Base-by-base conservation (phyloP, 495 filamentous ascomycete species). In the Beverwykella pulmonaria region DNA sequence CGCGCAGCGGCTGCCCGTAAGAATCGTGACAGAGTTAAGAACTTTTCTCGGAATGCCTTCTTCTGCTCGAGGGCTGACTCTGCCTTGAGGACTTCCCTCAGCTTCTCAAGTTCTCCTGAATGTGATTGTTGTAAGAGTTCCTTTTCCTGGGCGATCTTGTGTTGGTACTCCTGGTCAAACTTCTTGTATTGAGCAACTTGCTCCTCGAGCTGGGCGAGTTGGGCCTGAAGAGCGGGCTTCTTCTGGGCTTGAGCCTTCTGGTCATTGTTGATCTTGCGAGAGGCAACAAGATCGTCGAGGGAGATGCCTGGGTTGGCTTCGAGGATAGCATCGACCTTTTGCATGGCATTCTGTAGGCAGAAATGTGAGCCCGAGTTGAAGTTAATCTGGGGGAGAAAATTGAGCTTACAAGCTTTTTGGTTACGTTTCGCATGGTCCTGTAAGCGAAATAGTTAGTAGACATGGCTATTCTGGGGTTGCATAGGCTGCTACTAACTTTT, bases 241-340 rank as follows among this genome's bases (percentile, higher is more conserved):
- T 95, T 96, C 65, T 89, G 78, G 25, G 87, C 86, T 78, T 97
- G 90, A 8, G 89, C 87, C 76, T 92, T 95, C 77, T 98, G 92
- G 77, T 99, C 95, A 70, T 78, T 68, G 75, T 98, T 99, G 82
- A 99, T 93, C 75, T 93, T 90, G 79, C 89, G 90, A 57, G 83
- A 75, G 9, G 82, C 77, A 15, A 97, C 88, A 29, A 97, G 86
- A n/a, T 94, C 86, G 58, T 97, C 93, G 50, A 97, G 86, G 1
- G 85, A 83, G 75, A 88, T 87, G 71, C 77, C 85, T 29, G 86
- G 83, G 79, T 96, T 88, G 74, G 92, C 90, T 41, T 86, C 87
- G 73, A 96, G 77, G 60, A 95, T 85, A 49, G 82, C 69, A 65
- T 96, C 92, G 63, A 92, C 88, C 76, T 91, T 96, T 62, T 86